phyloP scores from a whole-genome alignment of 352 stramenopile genomes.

The Plasmopara muralis region DNA sequence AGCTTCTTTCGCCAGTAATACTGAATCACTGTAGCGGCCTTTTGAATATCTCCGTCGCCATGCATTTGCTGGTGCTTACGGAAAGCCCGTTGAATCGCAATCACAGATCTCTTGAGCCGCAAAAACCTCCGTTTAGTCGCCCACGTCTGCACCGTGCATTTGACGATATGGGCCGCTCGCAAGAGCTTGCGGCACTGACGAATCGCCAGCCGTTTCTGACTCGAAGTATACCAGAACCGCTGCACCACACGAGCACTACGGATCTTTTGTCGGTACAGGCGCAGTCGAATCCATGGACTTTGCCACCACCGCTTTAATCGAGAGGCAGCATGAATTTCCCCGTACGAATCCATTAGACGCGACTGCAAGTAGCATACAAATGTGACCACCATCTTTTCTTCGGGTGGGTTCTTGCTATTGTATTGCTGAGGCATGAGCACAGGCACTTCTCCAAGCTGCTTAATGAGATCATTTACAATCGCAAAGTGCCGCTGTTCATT shows the following conservation, averaged over 20 bases:
- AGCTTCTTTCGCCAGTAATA: constrained; percentile 28
- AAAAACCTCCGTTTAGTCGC: constrained; percentile 20
- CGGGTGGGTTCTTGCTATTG: constrained; percentile 84
- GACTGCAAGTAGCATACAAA: constrained; percentile 93
- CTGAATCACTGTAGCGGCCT: constrained; percentile 30
- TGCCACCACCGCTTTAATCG: constrained; percentile 84
- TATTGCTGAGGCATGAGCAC: constrained; percentile 83
- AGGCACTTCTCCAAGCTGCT: constrained; percentile 90
- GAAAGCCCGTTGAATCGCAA: constrained; percentile 32
- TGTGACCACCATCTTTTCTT: constrained; percentile 92
- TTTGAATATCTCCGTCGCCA: constrained; percentile 14
- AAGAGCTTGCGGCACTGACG: constrained; percentile 61
- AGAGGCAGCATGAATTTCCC: constrained; percentile 87
- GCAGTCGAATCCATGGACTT: constrained; percentile 42
- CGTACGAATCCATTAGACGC: constrained; percentile 90
- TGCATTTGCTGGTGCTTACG: constrained; percentile 17
- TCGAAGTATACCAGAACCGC: constrained; percentile 79
- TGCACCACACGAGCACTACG: constrained; percentile 51
- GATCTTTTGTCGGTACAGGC: constrained; percentile 56
- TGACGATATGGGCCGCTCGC: constrained; percentile 49
- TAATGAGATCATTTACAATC: constrained; percentile 84
- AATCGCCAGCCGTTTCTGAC: constrained; percentile 58
- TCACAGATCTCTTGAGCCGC: constrained; percentile 24
- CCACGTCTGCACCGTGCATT: constrained; percentile 29
- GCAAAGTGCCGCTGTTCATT: constrained; percentile 85